Evolutionary conservation across 768 basidiomycete genomes (phyloP).

Genomic region (Tulasnella sp.): DNA sequence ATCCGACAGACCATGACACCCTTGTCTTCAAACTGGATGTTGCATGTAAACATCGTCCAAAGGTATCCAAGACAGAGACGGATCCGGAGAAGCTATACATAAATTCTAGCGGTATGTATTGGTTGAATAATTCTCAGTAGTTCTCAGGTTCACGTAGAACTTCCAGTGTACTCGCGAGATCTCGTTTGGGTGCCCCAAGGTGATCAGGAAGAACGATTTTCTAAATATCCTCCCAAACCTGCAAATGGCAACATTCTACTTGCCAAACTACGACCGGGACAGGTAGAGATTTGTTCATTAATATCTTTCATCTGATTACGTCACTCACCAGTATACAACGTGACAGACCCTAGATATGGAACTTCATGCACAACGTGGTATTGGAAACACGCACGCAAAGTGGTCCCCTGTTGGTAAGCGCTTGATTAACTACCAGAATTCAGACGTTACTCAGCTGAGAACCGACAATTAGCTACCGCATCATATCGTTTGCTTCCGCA

Average conservation of each 20-base stretch:
- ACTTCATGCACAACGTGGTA: constrained; percentile 81
- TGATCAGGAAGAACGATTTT: constrained; percentile 55
- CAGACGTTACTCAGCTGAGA: neutral
- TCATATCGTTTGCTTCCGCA: constrained; percentile 86
- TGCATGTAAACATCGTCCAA: constrained; percentile 47
- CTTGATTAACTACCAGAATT: no score
- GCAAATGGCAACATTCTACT: constrained; percentile 76
- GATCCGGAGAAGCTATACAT: constrained; percentile 54
- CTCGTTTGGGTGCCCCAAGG: constrained; percentile 72
- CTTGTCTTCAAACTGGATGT: constrained; percentile 71
- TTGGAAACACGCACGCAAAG: constrained; percentile 92
- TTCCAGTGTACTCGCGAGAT: constrained; percentile 24
- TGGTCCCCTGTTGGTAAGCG: constrained; percentile 79
- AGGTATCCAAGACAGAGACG: constrained; percentile 40
- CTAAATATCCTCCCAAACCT: constrained; percentile 42
- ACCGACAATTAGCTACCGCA: constrained; percentile 72
- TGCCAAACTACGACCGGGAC: constrained; percentile 84
- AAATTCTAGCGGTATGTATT: constrained; percentile 41
- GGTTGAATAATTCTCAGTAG: constrained; percentile 16
- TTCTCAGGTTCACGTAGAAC: neutral
- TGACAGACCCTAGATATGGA: constrained; percentile 56
- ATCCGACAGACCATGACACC: constrained; percentile 79
- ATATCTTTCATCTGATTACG: no score
- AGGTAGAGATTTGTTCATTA: constrained; percentile 30
- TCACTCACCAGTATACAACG: no score